Evolutionary conservation across 805 yeast genomes (phyloP), one percentile per base, ranked within the genome.

Genomic region (Ogataea pilisensis): DNA sequence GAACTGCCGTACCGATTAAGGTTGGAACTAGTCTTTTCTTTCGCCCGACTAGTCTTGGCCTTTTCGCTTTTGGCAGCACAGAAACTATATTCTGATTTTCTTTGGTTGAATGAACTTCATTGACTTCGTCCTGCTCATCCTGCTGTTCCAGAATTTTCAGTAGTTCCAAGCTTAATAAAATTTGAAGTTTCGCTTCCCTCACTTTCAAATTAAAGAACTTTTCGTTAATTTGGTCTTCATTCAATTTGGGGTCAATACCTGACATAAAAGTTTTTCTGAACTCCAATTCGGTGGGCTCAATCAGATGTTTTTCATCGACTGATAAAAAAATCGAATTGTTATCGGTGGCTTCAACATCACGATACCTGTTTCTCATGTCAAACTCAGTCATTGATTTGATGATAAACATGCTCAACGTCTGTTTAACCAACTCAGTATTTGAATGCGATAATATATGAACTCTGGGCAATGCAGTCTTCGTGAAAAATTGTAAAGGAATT

Each of bases 11-110:
- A 5, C 67, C 68, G 18, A 60, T 42, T 8, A 63, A 39, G 0
- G 67, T 63, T 3, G 68, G 66, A 3, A 63, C 53, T 7, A 61
- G 42, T 25, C 64, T 42, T 38, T 58, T 58, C 33, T 58, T 61
- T 16, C 61, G 51, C 4, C 64, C 64, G 5, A 61, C 64, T 7
- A 55, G 37, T 29, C 42, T 22, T 27, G 37, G 24, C 24, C 34
- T 43, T 25, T 30, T 29, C n/a, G 33, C 14, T 28, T 29, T 39
- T 31, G 26, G 37, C 12, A 35, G 35, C 13, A 24, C 30, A 6
- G 35, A 35, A 31, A 13, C 8, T 27, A 6, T 27, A 6, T 27
- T 27, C 29, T 9, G 14, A 9, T 9, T 13, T 27, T 9, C 13
- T 9, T 8, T 8, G 11, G 7, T 24, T 29, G 11, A 13, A 37